Base-by-base conservation (phyloP, 495 filamentous ascomycete species). In the Aspergillus diversus region DNA sequence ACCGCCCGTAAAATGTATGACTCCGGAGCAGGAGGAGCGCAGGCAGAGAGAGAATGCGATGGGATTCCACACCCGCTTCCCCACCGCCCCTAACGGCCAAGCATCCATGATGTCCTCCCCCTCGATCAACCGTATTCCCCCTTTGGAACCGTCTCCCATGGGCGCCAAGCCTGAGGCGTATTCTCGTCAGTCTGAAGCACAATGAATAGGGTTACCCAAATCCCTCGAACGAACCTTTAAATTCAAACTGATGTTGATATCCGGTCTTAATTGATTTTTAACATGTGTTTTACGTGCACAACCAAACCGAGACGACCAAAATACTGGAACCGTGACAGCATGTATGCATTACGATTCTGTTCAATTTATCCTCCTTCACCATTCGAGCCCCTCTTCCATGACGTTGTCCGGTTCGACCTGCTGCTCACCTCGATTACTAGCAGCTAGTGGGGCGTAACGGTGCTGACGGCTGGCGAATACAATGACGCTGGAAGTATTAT, bases 1-100 rank as follows among this genome's bases (percentile, higher is more conserved):
- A 7, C 71, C 77, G 0, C 80, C 80, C 0, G 73, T 80, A 21
- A 82, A 82, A 47, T 77, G 71, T 61, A 81, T 81, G 79, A 79
- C 79, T 4, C 78, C 78, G 2, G 78, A 81, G 63, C 79, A 81
- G 54, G 77, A 80, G 60, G 77, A 78, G 47, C 77, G 77, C 31
- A 70, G 77, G 6, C 77, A 78, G 50, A 58, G 75, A 17, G 77
- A 81, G 65, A 76, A 78, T 56, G 75, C 75, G 0, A 60, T 75
- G 47, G 63, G 72, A 15, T 57, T 71, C 15, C 68, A 77, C 21
- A 48, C 33, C n/a, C 71, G 71, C 47, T 57, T 66, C 0, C 65
- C 71, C 8, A 47, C 48, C 17, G 33, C 57, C 13, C 27, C 63
- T 43, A 76, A 76, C 59, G 69, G 69, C 5, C 75, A 76, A 16